Evolutionary conservation across 768 basidiomycete species (phyloP).

Genomic region (Pleurotus tuoliensis): DNA sequence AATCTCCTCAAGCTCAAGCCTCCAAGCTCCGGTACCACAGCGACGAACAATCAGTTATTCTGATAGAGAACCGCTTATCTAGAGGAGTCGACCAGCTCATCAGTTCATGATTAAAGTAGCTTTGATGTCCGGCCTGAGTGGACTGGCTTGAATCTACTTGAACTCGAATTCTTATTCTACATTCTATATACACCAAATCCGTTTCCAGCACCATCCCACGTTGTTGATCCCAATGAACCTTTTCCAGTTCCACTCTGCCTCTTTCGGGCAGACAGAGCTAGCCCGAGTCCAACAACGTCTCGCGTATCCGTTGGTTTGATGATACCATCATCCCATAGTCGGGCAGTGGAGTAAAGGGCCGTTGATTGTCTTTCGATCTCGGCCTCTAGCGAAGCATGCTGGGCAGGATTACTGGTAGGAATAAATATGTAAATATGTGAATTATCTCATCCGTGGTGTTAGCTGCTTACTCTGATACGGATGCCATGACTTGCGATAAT

Average conservation of each 20-base stretch:
- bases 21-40: too few relatives aligned
- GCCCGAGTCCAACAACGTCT: constrained; percentile 82
- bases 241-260: constrained; percentile 16
- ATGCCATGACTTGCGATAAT: constrained; percentile 88
- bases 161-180: constrained; percentile 33
- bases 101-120: too few relatives aligned
- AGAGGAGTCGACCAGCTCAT: too few relatives aligned
- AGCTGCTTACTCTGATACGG: constrained; percentile 69
- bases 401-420: constrained; percentile 63
- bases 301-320: constrained; percentile 88
- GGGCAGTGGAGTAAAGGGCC: constrained; percentile 83
- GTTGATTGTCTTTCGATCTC: constrained; percentile 90
- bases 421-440: background rate
- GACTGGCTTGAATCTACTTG: background rate
- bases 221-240: constrained; percentile 30
- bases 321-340: constrained; percentile 94
- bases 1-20: too few relatives aligned
- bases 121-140: too few relatives aligned
- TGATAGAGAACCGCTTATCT: too few relatives aligned
- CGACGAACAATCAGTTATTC: too few relatives aligned
- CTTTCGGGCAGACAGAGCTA: constrained; percentile 67
- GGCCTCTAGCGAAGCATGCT: constrained; percentile 67
- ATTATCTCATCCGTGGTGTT: background rate
- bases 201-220: constrained; percentile 67
- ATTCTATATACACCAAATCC: constrained; percentile 93